Base-by-base conservation (phyloP, 139 green algal genomes). In the Chlamydomonas sp. region DNA sequence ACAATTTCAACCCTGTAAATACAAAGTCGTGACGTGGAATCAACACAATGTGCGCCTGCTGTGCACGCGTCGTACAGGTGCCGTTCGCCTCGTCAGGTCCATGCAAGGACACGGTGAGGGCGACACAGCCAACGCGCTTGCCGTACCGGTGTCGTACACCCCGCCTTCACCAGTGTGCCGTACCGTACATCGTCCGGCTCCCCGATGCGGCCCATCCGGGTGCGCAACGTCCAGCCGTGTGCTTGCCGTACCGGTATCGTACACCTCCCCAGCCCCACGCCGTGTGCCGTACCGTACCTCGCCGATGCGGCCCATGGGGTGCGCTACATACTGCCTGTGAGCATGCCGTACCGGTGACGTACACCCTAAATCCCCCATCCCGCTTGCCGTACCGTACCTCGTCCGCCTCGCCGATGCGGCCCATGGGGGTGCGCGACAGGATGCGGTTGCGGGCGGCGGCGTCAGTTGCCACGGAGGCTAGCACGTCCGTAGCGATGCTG, bases 401-500 rank as follows among this genome's bases (percentile, higher is more conserved):
- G 6, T 92, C 85, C 0, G 96, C 95, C 67, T 98, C 90, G 0
- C 95, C 96, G 9, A 97, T 91, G 15, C 96, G 93, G 2, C 93
- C 91, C 68, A 98, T 73, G 3, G 96, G 96, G 1, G 95, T 98
- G 62, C 96, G 88, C 1, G 90, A 94, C 14, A 91, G 77, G 57
- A 91, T 66, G 18, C 85, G 91, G 49, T 73, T 60, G 79, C 95
- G 93, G n/a, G 92, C 92, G 8, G 85, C 90, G 64, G 92, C 85
- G 90, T 97, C 92, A 31, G 59, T 88, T 0, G 93, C 93, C 58
- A 97, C 95, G 2, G 90, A 84, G 15, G 90, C 79, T 17, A 98
- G 93, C 81, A 98, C 92, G 49, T 98, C 96, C 0, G 96, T 98
- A 79, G 92, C 90, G 83, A 98, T 98, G 86, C 88, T 95, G 77